Evolutionary conservation across 1,139 yeast genomes (phyloP).

Genomic region (Suhomyces panamericanus): DNA sequence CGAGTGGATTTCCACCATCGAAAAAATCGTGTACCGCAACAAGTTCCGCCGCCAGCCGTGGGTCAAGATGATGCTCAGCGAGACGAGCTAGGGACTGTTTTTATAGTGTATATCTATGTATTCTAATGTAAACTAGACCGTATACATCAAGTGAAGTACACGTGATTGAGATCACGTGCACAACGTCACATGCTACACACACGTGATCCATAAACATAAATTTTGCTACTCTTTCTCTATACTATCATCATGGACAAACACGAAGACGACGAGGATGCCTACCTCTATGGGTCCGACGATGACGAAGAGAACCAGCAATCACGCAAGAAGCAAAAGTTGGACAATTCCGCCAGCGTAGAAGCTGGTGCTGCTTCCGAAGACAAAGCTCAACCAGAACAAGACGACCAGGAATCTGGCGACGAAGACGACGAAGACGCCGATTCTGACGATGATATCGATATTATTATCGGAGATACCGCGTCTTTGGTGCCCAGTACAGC

Average conservation of each 20-base stretch:
- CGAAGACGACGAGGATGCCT: conserved; percentile 78
- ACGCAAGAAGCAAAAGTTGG: conserved; percentile 24
- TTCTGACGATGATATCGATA: conserved; percentile 51
- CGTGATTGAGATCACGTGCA: no score
- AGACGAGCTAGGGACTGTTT: not conserved
- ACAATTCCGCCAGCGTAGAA: not conserved
- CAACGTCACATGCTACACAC: no score
- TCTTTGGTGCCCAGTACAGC: conserved; percentile 21
- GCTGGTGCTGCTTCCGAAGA: conserved; percentile 16
- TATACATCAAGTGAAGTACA: not conserved
- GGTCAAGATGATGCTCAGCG: conserved; percentile 53
- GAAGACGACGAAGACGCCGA: conserved; percentile 28
- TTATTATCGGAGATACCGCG: conserved; percentile 35
- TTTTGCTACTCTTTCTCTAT: not conserved
- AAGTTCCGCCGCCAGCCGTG: conserved; percentile 67
- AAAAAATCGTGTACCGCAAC: conserved; percentile 53
- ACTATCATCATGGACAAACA: conserved; percentile 15
- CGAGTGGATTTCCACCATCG: conserved; percentile 57
- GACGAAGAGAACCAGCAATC: conserved; percentile 29
- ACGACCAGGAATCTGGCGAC: conserved; percentile 17
- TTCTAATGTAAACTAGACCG: conserved; percentile 3
- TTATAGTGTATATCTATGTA: conserved; percentile 9
- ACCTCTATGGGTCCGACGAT: conserved; percentile 77
- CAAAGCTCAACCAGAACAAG: conserved; percentile 13
- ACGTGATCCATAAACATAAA: not conserved